Evolutionary conservation across 331 rosid species (phyloP).

Genomic region (Quercus tomentella): DNA sequence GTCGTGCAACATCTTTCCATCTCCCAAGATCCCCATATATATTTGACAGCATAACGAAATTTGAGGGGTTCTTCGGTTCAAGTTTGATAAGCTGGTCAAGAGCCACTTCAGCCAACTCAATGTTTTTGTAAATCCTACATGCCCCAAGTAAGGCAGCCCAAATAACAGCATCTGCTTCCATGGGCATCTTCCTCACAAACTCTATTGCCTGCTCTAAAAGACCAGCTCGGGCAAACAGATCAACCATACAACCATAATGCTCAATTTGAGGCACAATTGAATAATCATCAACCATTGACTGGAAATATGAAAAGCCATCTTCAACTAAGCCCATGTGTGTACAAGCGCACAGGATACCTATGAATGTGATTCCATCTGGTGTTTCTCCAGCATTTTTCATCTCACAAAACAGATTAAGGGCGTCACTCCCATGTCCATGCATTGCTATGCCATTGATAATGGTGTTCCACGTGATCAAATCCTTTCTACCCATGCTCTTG

Average conservation of each 20-base stretch:
- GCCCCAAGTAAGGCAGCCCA: constrained; percentile 53
- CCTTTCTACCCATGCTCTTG: constrained; percentile 34
- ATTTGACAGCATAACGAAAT: too few species aligned
- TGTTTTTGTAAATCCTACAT: constrained; percentile 15
- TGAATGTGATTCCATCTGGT: constrained; percentile 47
- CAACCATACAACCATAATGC: constrained; percentile 58
- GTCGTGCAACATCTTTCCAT: too few species aligned
- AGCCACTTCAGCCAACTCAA: too few species aligned
- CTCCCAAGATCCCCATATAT: too few species aligned
- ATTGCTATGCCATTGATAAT: constrained; percentile 40
- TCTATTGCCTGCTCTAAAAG: constrained; percentile 37
- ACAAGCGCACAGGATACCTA: constrained; percentile 44
- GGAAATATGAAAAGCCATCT: constrained; percentile 43
- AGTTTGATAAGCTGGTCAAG: too few species aligned
- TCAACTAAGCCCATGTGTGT: constrained; percentile 44
- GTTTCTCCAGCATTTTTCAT: constrained; percentile 37
- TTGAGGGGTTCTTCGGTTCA: too few species aligned
- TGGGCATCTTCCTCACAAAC: constrained; percentile 41
- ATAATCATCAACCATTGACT: constrained; percentile 32
- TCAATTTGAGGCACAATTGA: constrained; percentile 39
- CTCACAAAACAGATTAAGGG: constrained; percentile 31
- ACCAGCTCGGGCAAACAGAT: constrained; percentile 50
- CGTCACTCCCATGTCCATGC: constrained; percentile 38
- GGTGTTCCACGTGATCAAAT: constrained; percentile 45
- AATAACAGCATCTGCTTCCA: constrained; percentile 47